These are phyloP conservation scores for Teratosphaeria zuluensis DNA, from an alignment of 2,329 filamentous ascomycete genomes.

Conservation along the genomic window DNA sequence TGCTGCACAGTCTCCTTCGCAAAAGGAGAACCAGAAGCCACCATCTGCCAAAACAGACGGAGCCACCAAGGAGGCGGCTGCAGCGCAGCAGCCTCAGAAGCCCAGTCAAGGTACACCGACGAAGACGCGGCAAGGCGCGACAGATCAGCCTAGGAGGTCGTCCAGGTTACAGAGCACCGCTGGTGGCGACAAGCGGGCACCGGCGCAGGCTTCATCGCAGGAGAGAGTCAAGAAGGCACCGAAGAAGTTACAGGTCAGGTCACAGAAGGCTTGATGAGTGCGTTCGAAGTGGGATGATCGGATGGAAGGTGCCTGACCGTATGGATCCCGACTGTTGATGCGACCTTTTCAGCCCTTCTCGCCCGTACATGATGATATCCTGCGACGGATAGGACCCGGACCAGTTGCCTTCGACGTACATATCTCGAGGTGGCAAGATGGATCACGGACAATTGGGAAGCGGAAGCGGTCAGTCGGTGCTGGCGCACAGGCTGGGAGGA, in stretches of 20 bases:
- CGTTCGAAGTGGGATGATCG: too few relatives aligned
- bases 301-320: too few relatives aligned
- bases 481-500: too few relatives aligned
- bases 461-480: too few relatives aligned
- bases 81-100: background rate
- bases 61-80: background rate
- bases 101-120: background rate
- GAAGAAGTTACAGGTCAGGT: background rate
- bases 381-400: too few relatives aligned
- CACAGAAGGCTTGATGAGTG: background rate
- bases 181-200: background rate
- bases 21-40: background rate
- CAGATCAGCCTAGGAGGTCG: background rate
- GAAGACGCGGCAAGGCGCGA: background rate
- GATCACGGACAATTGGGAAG: too few relatives aligned
- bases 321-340: too few relatives aligned
- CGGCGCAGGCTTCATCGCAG: background rate
- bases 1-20: background rate
- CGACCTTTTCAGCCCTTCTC: too few relatives aligned
- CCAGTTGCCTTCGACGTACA: too few relatives aligned
- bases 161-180: background rate
- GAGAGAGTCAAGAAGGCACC: background rate
- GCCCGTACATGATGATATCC: too few relatives aligned
- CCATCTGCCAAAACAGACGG: background rate
- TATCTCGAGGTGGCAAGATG: too few relatives aligned